phyloP scores from a whole-genome alignment of 1,139 yeast species.

The Yamadazyma epiphylla region DNA sequence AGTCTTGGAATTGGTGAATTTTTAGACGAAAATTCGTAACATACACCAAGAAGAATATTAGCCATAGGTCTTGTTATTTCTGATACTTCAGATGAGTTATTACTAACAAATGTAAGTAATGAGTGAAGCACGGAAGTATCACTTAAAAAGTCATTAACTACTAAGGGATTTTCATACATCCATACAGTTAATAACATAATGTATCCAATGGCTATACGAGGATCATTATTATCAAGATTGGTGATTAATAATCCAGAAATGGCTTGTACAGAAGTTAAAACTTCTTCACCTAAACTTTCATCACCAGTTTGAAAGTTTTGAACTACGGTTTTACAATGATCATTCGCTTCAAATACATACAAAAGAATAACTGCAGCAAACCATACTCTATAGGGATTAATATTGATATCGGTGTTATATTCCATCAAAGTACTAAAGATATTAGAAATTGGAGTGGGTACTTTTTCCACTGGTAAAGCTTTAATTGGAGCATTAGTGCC shows the following conservation, averaged over 20 bases:
- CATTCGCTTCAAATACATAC: conserved; percentile 57
- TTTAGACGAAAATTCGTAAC: conserved; percentile 76
- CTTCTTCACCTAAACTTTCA: conserved; percentile 67
- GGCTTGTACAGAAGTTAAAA: conserved; percentile 71
- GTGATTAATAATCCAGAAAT: conserved; percentile 72
- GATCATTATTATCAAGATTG: conserved; percentile 60
- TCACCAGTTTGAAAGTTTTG: conserved; percentile 63
- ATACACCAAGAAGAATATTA: conserved; percentile 67
- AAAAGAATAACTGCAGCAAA: conserved; percentile 71
- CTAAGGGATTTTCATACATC: conserved; percentile 73
- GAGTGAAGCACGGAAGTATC: conserved; percentile 67
- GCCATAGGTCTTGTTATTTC: conserved; percentile 73
- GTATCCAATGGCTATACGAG: conserved; percentile 76
- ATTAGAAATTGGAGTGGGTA: conserved; percentile 40
- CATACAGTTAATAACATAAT: conserved; percentile 71
- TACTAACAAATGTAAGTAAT: conserved; percentile 63
- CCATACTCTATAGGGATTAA: conserved; percentile 88
- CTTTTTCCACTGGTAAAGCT: conserved; percentile 3
- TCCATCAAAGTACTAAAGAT: conserved; percentile 69
- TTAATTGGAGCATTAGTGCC: too few species aligned
- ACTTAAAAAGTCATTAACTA: conserved; percentile 72
- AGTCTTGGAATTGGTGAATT: conserved; percentile 67
- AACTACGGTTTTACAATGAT: conserved; percentile 49
- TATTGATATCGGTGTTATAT: conserved; percentile 68
- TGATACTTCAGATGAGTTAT: conserved; percentile 53